Conservation (phyloP, 768 basidiomycete genomes). For the Cystobasidium ongulense region DNA sequence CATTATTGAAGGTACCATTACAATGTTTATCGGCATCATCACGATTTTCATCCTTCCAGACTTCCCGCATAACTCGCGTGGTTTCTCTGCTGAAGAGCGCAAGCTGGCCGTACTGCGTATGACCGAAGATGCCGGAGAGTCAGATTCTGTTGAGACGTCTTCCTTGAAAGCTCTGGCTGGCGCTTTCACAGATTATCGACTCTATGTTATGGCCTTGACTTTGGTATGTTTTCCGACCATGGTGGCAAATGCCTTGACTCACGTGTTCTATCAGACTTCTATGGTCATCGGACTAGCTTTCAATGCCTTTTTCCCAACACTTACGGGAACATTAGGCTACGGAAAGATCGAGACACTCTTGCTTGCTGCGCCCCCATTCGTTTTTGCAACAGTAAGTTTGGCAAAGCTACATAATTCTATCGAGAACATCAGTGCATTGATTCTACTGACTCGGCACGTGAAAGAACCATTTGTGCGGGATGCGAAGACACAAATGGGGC, state of each 20-base stretch:
- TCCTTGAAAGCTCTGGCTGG: constrained; percentile 7
- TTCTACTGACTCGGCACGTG: no score
- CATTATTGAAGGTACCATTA: constrained; percentile 44
- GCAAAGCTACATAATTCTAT: no score
- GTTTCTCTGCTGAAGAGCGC: constrained; percentile 39
- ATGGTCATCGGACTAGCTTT: constrained; percentile 33
- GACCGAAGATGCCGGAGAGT: constrained; percentile 42
- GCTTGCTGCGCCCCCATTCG: constrained; percentile 43
- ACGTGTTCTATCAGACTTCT: constrained; percentile 11
- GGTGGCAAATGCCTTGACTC: not conserved
- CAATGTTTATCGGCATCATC: constrained; percentile 50
- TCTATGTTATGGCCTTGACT: not conserved
- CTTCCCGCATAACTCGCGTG: constrained; percentile 49
- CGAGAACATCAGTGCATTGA: no score
- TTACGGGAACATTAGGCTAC: constrained; percentile 39
- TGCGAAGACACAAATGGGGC: no score
- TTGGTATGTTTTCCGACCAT: not conserved
- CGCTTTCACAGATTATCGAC: constrained; percentile 35
- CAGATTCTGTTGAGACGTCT: constrained; percentile 36
- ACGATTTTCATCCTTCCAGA: constrained; percentile 59
- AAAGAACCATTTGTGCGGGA: no score
- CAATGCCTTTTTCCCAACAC: constrained; percentile 34
- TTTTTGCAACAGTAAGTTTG: constrained; percentile 34
- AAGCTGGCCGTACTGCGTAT: constrained; percentile 45
- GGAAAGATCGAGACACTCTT: constrained; percentile 41